Base-by-base conservation (phyloP, 495 filamentous ascomycete species). In the Penicillium mononematosum region DNA sequence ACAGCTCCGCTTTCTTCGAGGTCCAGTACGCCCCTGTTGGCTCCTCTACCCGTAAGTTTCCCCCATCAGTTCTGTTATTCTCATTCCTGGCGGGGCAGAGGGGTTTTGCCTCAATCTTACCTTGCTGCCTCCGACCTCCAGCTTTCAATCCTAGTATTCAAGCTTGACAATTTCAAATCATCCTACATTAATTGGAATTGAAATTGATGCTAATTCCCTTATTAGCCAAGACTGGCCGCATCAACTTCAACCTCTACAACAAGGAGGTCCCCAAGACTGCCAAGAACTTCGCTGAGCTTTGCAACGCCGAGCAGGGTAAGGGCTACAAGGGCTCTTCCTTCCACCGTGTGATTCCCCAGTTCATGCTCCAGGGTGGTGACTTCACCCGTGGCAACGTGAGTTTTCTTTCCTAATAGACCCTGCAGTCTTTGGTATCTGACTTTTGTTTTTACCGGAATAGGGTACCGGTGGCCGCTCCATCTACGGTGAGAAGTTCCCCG, bases 311-410 rank as follows among this genome's bases (percentile, higher is more conserved):
- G 81, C 86, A 96, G 75, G 93, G 92, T 27, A 62, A 85, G 46
- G 90, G 91, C 48, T 99, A 91, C 87, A 91, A 94, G 76, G 90
- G 88, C 67, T 93, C 88, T 53, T 70, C 58, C 57, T 99, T 99
- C 86, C 94, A 99, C 81, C 89, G 94, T 57, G 85, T 99, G 63
- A 99, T 99, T 79, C 96, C 96, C 74, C 74, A 87, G 58, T 99
- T 99, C 82, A 99, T 99, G 94, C 89, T 97, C 72, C 94, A 99
- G 78, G 94, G 94, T 66, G 94, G 94, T 75, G 94, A 99, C 77
- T 99, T 98, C 81, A 99, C 94, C 58, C 86, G 84, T 58, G 85
- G 86, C 71, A 93, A 99, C 71, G 90, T 92, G 71, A 76, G 87
- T 77, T 43, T 45, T 27, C 19, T 29, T 20, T 39, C 36, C 10